Evolutionary conservation across 148 eudicot genomes (phyloP).

Genomic region (Diospyros kaki): DNA sequence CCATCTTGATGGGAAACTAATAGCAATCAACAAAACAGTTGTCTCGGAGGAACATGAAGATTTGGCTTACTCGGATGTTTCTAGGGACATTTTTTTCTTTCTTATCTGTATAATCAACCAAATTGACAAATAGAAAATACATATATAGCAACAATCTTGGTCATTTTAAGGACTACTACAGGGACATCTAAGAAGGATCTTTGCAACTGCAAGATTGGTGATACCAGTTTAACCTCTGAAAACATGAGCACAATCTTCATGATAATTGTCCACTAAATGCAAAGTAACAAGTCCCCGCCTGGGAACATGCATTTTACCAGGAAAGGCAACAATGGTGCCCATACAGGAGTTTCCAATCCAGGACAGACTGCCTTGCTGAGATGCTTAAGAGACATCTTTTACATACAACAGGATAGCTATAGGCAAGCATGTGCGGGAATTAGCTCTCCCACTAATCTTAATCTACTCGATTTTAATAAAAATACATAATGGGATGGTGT

Average conservation of each 20-base stretch:
- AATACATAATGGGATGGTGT: no score
- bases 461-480: background rate
- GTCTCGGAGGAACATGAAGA: background rate
- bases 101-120: background rate
- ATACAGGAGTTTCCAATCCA: background rate
- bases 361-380: background rate
- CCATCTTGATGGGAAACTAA: background rate
- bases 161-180: background rate
- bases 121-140: background rate
- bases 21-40: background rate
- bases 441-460: background rate
- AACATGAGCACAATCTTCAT: background rate
- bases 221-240: background rate
- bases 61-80: background rate
- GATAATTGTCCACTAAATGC: background rate
- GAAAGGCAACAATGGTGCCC: constrained; percentile 5
- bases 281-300: background rate
- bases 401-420: background rate
- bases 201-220: background rate
- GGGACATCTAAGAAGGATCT: background rate
- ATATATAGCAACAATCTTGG: background rate
- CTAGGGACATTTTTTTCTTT: background rate
- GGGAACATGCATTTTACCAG: background rate
- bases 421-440: background rate
- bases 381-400: background rate